Evolutionary conservation across 768 basidiomycete genomes (phyloP).

Genomic region (Termitomyces sp.): DNA sequence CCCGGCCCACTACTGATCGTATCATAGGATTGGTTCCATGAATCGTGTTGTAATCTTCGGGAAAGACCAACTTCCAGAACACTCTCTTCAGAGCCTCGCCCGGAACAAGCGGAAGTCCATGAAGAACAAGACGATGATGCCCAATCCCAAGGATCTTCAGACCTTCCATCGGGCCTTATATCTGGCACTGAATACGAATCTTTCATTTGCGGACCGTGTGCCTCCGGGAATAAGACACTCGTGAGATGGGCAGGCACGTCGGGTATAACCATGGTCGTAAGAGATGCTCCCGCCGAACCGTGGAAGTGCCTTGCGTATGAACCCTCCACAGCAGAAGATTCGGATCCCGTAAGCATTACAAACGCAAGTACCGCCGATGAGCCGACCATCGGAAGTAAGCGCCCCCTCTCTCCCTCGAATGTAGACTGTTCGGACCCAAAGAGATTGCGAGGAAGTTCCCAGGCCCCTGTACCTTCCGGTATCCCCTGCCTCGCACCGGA

Average conservation of each 20-base stretch:
- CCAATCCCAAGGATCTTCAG: slow-evolving; percentile 56
- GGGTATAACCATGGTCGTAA: slow-evolving; percentile 64
- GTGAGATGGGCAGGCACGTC: slow-evolving; percentile 62
- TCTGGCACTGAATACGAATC: slow-evolving; percentile 67
- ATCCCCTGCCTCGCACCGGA: slow-evolving; percentile 52
- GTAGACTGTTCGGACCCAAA: slow-evolving; percentile 32
- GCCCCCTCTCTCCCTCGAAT: slow-evolving; percentile 38
- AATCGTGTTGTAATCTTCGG: slow-evolving; percentile 80
- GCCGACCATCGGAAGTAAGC: slow-evolving; percentile 37
- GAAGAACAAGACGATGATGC: slow-evolving; percentile 37
- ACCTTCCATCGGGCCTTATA: slow-evolving; percentile 64
- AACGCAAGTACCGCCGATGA: slow-evolving; percentile 14
- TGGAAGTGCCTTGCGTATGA: slow-evolving; percentile 50
- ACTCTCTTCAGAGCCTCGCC: slow-evolving; percentile 25
- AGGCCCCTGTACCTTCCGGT: slow-evolving; percentile 14
- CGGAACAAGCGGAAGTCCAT: slow-evolving; percentile 13
- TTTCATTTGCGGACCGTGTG: slow-evolving; percentile 70
- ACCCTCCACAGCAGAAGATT: slow-evolving; percentile 16
- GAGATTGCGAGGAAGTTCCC: slow-evolving; percentile 24
- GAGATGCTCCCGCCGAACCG: slow-evolving; percentile 34
- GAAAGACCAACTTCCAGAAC: slow-evolving; percentile 52
- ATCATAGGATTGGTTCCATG: slow-evolving; percentile 86
- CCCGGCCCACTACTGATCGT: slow-evolving; percentile 5
- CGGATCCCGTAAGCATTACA: slow-evolving; percentile 22
- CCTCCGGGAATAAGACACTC: slow-evolving; percentile 46